phyloP scores from a whole-genome alignment of 352 stramenopile species.

The Phytophthora ramorum region DNA sequence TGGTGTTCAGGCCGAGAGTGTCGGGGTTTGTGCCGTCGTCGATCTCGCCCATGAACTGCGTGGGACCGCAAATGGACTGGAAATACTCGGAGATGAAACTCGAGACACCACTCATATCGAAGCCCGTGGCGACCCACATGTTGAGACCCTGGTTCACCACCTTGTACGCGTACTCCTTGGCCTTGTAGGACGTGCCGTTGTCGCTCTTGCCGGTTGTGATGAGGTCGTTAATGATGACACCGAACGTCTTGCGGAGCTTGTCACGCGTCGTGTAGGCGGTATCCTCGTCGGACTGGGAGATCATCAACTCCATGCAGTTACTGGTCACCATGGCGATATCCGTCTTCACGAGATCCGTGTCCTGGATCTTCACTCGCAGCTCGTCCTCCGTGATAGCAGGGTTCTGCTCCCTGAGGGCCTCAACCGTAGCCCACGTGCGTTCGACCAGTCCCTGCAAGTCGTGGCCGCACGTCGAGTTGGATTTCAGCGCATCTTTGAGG shows the following conservation, averaged over 20 bases:
- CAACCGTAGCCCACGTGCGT: conserved; percentile 23
- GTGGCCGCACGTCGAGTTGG: conserved; percentile 37
- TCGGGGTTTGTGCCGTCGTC: conserved; percentile 41
- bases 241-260: conserved; percentile 31
- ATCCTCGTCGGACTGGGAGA: conserved; percentile 14
- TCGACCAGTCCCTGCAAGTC: conserved; percentile 32
- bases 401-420: conserved; percentile 25
- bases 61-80: conserved; percentile 44
- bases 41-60: too few relatives aligned
- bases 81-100: conserved; percentile 39
- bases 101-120: conserved; percentile 35
- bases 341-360: conserved; percentile 40
- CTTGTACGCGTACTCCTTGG: conserved; percentile 20
- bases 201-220: conserved; percentile 25
- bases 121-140: conserved; percentile 22
- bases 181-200: conserved; percentile 25
- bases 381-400: conserved; percentile 31
- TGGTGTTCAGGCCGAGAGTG: conserved; percentile 41
- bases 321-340: conserved; percentile 40
- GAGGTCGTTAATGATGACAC: conserved; percentile 32
- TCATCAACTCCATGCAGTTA: conserved; percentile 40
- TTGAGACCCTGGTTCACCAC: conserved; percentile 22
- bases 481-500: conserved; percentile 32
- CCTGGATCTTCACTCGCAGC: conserved; percentile 33
- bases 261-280: conserved; percentile 33